These are phyloP conservation scores for Pseudoperonospora humuli DNA, from an alignment of 352 stramenopile genomes.

Conservation along the genomic window DNA sequence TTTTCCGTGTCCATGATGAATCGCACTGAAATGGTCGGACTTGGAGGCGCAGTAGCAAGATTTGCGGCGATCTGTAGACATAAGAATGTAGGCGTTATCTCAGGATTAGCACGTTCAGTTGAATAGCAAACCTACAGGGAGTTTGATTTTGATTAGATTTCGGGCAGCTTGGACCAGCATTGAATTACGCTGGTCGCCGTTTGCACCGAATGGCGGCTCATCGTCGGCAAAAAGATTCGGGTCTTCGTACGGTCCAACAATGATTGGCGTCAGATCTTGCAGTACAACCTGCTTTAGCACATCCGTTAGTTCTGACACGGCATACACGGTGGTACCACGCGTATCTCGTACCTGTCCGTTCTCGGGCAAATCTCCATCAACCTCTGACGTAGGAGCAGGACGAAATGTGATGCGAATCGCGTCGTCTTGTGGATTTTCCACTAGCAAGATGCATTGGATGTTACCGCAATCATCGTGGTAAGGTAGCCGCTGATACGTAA, in stretches of 20 bases:
- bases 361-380: slow-evolving; percentile 1
- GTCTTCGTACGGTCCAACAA: slow-evolving; percentile 75
- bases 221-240: slow-evolving; percentile 61
- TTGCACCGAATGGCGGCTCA: slow-evolving; percentile 7
- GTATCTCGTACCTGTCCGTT: slow-evolving; percentile 28
- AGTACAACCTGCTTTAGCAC: slow-evolving; percentile 28
- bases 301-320: neutral
- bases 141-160: slow-evolving; percentile 50
- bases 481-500: slow-evolving; percentile 64
- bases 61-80: slow-evolving; percentile 16
- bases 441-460: slow-evolving; percentile 49
- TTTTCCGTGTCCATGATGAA: slow-evolving; percentile 61
- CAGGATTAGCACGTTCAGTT: neutral
- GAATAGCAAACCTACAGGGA: slow-evolving; percentile 26
- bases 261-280: slow-evolving; percentile 50
- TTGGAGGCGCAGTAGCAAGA: neutral
- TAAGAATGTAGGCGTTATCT: neutral
- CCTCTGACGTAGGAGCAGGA: neutral
- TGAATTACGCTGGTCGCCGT: slow-evolving; percentile 26
- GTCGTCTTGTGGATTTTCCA: slow-evolving; percentile 82
- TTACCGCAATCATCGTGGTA: slow-evolving; percentile 10
- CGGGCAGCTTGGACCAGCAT: slow-evolving; percentile 44
- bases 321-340: neutral
- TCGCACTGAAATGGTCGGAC: slow-evolving; percentile 23
- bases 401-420: slow-evolving; percentile 55